Base-by-base conservation (phyloP, 257 asterid genomes). In the Linaria vulgaris region DNA sequence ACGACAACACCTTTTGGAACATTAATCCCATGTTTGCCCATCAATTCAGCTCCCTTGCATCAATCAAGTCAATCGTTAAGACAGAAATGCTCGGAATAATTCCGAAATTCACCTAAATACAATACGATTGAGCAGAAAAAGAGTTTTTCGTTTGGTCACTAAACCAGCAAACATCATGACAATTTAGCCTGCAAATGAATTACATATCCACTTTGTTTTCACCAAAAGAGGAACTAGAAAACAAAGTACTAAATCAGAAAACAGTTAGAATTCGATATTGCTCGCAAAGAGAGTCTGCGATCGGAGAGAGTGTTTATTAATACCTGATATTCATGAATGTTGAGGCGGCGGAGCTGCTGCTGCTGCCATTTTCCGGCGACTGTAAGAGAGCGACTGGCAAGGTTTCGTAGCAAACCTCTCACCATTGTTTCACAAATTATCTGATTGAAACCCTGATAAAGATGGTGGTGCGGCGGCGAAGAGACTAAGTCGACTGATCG, bases 341-440 rank as follows among this genome's bases (percentile, higher is more conserved):
- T 94, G 83, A 94, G 96, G 72, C 96, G 96, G 72, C 97, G 97
- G 75, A 94, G 94, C 88, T 94, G 99, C 56, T 94, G 99, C 66
- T 87, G 95, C 70, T 94, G 99, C 99, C 99, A 94, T 80, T 85
- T 90, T 11, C 99, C 97, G 77, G 97, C 95, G 51, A 82, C 75
- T 64, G 96, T 81, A 46, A 94, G 87, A 52, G 99, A 82, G 64
- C 90, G 88, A 59, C 68, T 59, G 41, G 95, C 95, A 15, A 94
- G 80, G 71, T 87, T 94, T 12, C 94, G 80, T 44, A 94, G 64
- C 86, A 90, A 69, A 67, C 91, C 88, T 74, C 97, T 74, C 69
- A 82, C 95, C 97, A 94, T 94, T 69, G 3, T n/a, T 27, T 59
- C 59, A n/a, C n/a, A n/a, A n/a, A n/a, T n/a, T n/a, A n/a, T n/a